Evolutionary conservation across 805 yeast genomes (phyloP), one percentile per base, ranked within the genome.

Genomic region (Dipodascus albidus): DNA sequence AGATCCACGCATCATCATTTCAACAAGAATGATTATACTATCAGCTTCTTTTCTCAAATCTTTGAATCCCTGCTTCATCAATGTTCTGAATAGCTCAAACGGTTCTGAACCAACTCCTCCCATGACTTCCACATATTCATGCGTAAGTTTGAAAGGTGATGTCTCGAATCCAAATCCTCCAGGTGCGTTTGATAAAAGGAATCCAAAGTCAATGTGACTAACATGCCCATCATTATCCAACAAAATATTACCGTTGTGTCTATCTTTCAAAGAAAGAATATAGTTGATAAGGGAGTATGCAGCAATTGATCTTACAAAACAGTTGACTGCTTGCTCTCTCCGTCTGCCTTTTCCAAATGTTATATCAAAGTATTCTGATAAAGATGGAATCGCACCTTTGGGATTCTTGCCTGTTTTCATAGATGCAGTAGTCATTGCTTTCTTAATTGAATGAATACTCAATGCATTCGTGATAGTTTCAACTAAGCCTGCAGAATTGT

Each of bases 221-320:
- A 93, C 85, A 64, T 93, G 99, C 0, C 99, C 99, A 62, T 87
- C 85, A 56, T 83, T 87, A 65, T 93, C 99, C 64, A 93, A 87
- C 87, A 93, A 84, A 58, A 93, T 91, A 68, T 93, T 93, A 67
- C 99, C 99, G 70, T 93, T 93, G 70, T 93, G 99, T 64, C 99
- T 80, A 71, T 93, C 99, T 65, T 95, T 95, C 71, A 93, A 87
- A 64, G 91, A 98, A 52, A 93, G 75, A 52, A 93, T 66, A 64
- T 88, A 93, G 17, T 96, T 87, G 54, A 93, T 86, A 55, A 93
- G 82, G 41, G 96, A 87, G 69, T 93, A 93, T 1, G 95, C 97
- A 1, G 98, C 98, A 52, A 93, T 74, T 19, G 96, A 87, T 50
- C 76, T 75, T 1, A 95, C 86, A 68, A 93, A 93, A 59, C 85